Evolutionary conservation across 345 rosid genomes (phyloP).

Genomic region (Populus nigra): DNA sequence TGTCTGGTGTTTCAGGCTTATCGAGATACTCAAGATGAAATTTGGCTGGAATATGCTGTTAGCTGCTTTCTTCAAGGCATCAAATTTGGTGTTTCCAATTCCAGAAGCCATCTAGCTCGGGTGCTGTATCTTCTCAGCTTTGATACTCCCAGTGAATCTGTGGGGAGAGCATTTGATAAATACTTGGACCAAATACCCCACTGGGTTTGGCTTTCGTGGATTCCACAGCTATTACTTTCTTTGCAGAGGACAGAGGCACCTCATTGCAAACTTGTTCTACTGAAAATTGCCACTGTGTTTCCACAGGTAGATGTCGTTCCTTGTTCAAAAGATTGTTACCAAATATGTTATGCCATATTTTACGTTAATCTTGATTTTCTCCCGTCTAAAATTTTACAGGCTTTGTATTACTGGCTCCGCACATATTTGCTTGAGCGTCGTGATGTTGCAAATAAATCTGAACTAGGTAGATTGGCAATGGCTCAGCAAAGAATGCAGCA

Average conservation of each 20-base stretch:
- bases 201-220: slow-evolving; percentile 99
- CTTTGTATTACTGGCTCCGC: slow-evolving; percentile 96
- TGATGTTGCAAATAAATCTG: slow-evolving; percentile 93
- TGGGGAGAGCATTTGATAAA: slow-evolving; percentile 94
- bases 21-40: slow-evolving; percentile 75
- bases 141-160: slow-evolving; percentile 85
- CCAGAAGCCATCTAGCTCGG: slow-evolving; percentile 95
- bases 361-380: slow-evolving; percentile 6
- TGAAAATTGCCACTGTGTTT: slow-evolving; percentile 82
- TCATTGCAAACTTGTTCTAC: slow-evolving; percentile 91
- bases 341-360: neutral
- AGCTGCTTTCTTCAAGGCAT: slow-evolving; percentile 99
- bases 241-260: slow-evolving; percentile 98
- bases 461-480: slow-evolving; percentile 67
- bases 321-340: neutral
- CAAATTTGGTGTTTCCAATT: slow-evolving; percentile 88
- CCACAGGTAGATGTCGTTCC: slow-evolving; percentile 62
- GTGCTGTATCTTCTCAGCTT: slow-evolving; percentile 95
- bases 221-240: slow-evolving; percentile 92
- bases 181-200: slow-evolving; percentile 90
- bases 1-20: slow-evolving; percentile 60
- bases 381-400: slow-evolving; percentile 40
- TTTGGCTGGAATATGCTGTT: slow-evolving; percentile 96
- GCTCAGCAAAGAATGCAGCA: slow-evolving; percentile 97
- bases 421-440: slow-evolving; percentile 98